Conservation (phyloP, 2,329 filamentous ascomycete genomes). For the Botryotinia calthae region DNA sequence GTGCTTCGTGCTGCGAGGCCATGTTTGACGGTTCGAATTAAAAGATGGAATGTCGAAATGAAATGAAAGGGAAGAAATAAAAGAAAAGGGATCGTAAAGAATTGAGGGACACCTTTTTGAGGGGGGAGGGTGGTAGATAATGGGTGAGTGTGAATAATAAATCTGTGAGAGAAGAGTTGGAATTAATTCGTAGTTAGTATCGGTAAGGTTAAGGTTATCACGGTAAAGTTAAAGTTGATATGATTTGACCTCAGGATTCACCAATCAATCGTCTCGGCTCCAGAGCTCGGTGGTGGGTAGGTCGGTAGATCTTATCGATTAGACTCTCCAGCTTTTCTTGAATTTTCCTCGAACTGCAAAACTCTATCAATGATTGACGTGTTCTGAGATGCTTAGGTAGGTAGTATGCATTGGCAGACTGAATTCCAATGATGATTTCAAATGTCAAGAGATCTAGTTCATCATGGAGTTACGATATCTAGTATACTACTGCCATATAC, state of each 20-base stretch:
- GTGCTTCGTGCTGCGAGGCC: constrained; percentile 73
- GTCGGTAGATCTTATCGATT: background rate
- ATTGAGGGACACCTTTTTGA: background rate
- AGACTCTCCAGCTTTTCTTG: background rate
- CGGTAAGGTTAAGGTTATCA: background rate
- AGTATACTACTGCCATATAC: background rate
- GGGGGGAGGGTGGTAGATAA: background rate
- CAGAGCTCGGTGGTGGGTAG: background rate
- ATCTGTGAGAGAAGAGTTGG: background rate
- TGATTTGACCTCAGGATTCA: background rate
- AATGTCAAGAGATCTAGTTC: background rate
- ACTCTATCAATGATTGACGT: background rate
- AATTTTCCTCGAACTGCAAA: background rate
- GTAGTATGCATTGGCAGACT: background rate
- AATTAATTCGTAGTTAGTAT: background rate
- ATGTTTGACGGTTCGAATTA: constrained; percentile 22
- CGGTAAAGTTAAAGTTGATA: background rate
- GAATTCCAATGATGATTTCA: background rate
- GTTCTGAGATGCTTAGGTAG: background rate
- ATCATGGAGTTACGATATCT: background rate
- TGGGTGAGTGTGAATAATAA: background rate
- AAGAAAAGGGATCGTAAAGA: background rate
- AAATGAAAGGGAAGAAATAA: background rate
- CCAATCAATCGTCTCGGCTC: background rate
- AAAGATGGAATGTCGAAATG: background rate